A percentile compares a stretch with the other conserved stretches of the same genome.
phyloP scores from a whole-genome alignment of 2,329 filamentous ascomycete species.

The Aspergillus eucalypticola region DNA sequence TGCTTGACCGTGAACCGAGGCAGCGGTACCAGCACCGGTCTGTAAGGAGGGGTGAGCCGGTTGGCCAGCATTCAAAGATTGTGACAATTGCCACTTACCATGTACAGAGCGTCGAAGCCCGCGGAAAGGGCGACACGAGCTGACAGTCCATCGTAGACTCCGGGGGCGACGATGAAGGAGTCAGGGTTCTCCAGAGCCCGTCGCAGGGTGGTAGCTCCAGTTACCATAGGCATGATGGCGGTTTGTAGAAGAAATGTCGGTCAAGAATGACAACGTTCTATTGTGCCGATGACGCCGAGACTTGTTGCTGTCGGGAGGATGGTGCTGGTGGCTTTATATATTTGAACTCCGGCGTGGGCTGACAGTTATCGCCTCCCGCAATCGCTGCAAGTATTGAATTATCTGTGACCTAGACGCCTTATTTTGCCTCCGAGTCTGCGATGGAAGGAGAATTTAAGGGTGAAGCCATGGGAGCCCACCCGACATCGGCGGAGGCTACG shows the following conservation, averaged over 20 bases:
- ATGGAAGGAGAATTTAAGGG: not conserved
- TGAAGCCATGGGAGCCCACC: not conserved
- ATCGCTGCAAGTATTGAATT: not conserved
- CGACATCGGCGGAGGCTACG: conserved; percentile 10
- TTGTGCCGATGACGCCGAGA: not conserved
- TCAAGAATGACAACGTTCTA: not conserved
- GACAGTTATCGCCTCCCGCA: not conserved
- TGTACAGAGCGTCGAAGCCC: conserved; percentile 54
- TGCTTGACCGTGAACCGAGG: conserved; percentile 51
- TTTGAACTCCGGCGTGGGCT: not conserved
- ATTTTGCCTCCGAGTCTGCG: not conserved
- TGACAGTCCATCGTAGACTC: conserved; percentile 55
- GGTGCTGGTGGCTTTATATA: conserved; percentile 1
- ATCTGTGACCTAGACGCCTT: not conserved
- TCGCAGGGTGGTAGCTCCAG: conserved; percentile 36
- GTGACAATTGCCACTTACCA: conserved; percentile 38
- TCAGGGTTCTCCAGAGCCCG: conserved; percentile 34
- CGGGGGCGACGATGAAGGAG: conserved; percentile 48
- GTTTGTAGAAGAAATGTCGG: conserved; percentile 2
- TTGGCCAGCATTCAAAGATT: not conserved
- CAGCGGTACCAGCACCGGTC: conserved; percentile 55
- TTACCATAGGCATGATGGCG: conserved; percentile 25
- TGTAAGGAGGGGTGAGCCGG: conserved; percentile 20
- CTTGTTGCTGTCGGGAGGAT: not conserved
- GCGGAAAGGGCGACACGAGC: conserved; percentile 51